Conservation (phyloP, 1,284 basidiomycete species). For the Chiua sp. region DNA sequence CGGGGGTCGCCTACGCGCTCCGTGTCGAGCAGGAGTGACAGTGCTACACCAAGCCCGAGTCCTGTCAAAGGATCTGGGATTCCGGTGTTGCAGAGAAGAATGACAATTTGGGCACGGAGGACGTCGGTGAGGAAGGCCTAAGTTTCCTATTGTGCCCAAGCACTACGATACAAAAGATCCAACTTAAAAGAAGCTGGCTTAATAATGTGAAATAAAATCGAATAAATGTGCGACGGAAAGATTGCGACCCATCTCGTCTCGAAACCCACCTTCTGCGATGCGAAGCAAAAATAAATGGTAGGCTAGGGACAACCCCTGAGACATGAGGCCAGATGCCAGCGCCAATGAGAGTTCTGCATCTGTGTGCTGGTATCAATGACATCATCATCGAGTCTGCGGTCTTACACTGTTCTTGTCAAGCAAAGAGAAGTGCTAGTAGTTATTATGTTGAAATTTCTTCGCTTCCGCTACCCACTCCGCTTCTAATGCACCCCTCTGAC, state of each 20-base stretch:
- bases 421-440: too few species aligned
- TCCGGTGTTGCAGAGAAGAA: constrained; percentile 33
- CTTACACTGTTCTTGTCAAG: too few species aligned
- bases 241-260: background rate
- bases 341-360: too few species aligned
- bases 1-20: constrained; percentile 25
- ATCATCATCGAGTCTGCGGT: too few species aligned
- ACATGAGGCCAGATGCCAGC: too few species aligned
- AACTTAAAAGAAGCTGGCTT: too few species aligned
- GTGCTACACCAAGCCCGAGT: constrained; percentile 14
- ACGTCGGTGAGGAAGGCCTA: constrained; percentile 24
- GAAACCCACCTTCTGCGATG: background rate
- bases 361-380: too few species aligned
- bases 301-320: background rate
- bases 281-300: background rate
- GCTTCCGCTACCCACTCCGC: too few species aligned
- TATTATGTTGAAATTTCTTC: too few species aligned
- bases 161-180: too few species aligned
- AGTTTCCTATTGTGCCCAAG: background rate
- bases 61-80: constrained; percentile 35
- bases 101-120: constrained; percentile 35
- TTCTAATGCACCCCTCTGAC: too few species aligned
- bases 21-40: constrained; percentile 21
- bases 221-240: background rate
- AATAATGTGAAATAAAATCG: too few species aligned